Base-by-base conservation (phyloP, 768 basidiomycete species). In the Trametes coccinea region DNA sequence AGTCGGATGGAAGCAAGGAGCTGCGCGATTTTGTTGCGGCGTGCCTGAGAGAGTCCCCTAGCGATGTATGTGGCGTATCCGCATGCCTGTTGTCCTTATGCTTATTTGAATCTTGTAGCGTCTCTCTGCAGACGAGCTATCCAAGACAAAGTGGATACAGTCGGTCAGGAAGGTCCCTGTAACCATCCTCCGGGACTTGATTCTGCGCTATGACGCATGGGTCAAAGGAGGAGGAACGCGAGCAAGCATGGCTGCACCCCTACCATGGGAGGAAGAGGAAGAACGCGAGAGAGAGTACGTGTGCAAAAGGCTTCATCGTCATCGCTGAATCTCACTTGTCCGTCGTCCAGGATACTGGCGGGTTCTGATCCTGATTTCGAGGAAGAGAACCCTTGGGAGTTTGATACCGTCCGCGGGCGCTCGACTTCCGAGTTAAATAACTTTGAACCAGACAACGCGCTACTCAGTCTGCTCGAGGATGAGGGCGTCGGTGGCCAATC, bases 91-190 rank as follows among this genome's bases (percentile, higher is more conserved):
- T 2, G 39, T 10, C 4, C 17, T 43, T 17, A 31, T 51, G 50
- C 34, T 48, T 10, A 52, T 29, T 33, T 22, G 33, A 6, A 45
- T 30, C 45, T 37, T 65, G 4, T 68, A 98, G 93, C 88, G 97
- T 50, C 78, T 92, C 14, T 82, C 88, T 2, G 94, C 97, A 11
- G 97, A 98, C 59, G 95, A 98, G 66, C 81, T 99, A 2, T 69
- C 79, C 3, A 95, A 90, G 72, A 83, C 86, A 31, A 95, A 90
- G 71, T 98, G 96, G 94, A 93, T 98, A 66, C 93, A 90, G 70
- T 80, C 83, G 7, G 73, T 84, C 5, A 76, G 85, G 7, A 95
- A 89, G 78, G 75, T 82, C 1, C 81, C 85, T 1, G 76, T 94
- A 13, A 79, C 86, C 0, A 76, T 84, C 16, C 77, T 98, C 16